Percentiles rank a stretch among this genome's conserved stretches.
phyloP scores from a whole-genome alignment of 108 stramenopile species.

The Parietichytrium sp. region DNA sequence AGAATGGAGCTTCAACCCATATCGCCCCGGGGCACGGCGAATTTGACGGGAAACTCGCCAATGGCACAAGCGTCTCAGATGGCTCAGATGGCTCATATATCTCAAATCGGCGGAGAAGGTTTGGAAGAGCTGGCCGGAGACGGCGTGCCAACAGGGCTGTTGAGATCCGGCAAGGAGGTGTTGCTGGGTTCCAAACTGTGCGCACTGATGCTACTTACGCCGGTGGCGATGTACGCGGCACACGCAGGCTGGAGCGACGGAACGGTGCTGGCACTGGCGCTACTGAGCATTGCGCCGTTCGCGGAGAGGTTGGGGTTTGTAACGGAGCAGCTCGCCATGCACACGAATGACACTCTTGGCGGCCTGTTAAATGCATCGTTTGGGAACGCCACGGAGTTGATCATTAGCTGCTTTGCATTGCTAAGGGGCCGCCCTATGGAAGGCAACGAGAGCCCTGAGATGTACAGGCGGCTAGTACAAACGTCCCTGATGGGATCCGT shows the following conservation, averaged over 20 bases:
- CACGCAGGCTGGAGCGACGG: neutral
- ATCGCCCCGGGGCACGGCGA: too few species aligned
- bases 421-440: constrained; percentile 57
- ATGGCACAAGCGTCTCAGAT: too few species aligned
- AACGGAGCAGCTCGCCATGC: constrained; percentile 85
- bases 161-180: too few species aligned
- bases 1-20: too few species aligned
- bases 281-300: neutral
- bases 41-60: too few species aligned
- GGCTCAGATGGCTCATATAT: too few species aligned
- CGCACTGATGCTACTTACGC: neutral
- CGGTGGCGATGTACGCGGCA: neutral
- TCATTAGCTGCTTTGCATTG: constrained; percentile 81
- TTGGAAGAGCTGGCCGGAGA: too few species aligned
- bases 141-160: too few species aligned
- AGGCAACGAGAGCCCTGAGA: neutral
- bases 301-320: constrained; percentile 72
- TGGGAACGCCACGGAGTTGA: constrained; percentile 85
- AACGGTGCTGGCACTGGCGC: neutral
- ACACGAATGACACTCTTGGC: constrained; percentile 85
- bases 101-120: too few species aligned
- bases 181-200: neutral
- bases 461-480: constrained; percentile 80
- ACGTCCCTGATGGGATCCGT: constrained; percentile 82
- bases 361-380: constrained; percentile 89